phyloP scores from a whole-genome alignment of 352 stramenopile species.

The Thalassiosira livingstoniorum region DNA sequence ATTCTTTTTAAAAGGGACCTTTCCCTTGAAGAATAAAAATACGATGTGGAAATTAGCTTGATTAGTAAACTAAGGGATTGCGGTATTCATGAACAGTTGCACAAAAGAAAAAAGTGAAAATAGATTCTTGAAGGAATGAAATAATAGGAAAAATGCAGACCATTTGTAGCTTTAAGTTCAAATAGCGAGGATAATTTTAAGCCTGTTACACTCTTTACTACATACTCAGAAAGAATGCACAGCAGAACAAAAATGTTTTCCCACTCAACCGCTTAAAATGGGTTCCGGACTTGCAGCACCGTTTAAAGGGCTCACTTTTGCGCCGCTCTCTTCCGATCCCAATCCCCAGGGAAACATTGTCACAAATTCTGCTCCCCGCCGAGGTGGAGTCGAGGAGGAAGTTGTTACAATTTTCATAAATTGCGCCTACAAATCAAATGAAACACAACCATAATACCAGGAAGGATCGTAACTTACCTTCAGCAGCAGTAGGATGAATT shows the following conservation, averaged over 20 bases:
- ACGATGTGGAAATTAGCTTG: too few species aligned
- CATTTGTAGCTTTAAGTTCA: background rate
- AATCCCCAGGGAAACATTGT: constrained; percentile 86
- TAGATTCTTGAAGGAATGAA: background rate
- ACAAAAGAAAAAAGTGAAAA: background rate
- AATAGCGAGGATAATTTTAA: background rate
- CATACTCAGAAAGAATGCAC: background rate
- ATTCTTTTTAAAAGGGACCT: too few species aligned
- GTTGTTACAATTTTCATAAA: too few species aligned
- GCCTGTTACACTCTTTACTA: background rate
- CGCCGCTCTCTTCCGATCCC: constrained; percentile 56
- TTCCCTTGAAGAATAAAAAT: too few species aligned
- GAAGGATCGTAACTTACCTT: too few species aligned
- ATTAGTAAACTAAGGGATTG: too few species aligned
- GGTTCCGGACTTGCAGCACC: constrained; percentile 59
- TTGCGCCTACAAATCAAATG: too few species aligned
- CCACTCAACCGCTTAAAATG: too few species aligned
- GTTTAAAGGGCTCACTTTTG: constrained; percentile 67
- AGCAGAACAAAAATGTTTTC: background rate
- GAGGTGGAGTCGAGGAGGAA: too few species aligned
- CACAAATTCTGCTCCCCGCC: too few species aligned
- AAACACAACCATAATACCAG: too few species aligned
- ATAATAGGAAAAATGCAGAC: background rate
- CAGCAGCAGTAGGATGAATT: constrained; percentile 94
- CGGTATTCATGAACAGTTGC: too few species aligned